Evolutionary conservation across 139 green algal species (phyloP).

Genomic region (Pleodorina starrii): DNA sequence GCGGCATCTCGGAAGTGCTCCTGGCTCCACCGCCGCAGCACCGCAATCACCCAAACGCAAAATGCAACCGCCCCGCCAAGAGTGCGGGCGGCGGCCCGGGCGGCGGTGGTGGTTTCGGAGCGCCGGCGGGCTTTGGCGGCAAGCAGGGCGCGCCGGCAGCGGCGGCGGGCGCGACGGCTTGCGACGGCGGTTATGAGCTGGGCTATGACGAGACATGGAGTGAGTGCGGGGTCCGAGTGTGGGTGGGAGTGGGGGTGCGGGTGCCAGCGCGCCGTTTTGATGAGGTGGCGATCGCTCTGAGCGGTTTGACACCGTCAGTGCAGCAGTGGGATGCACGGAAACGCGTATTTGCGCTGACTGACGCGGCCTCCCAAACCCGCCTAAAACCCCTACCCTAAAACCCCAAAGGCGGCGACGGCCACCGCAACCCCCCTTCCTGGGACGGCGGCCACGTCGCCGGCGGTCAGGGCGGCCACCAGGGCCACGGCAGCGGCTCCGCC

Average conservation of each 20-base stretch:
- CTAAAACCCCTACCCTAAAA: neutral
- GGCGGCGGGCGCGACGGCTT: too few species aligned
- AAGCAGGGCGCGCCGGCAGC: neutral
- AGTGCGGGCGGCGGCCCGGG: neutral
- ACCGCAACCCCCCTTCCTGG: neutral
- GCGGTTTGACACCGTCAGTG: neutral
- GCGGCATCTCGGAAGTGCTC: too few species aligned
- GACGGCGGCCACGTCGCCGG: neutral
- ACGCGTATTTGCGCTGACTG: neutral
- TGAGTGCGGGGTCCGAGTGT: neutral
- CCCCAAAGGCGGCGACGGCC: neutral
- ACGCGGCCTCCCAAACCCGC: neutral
- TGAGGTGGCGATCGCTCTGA: neutral
- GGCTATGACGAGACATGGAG: neutral
- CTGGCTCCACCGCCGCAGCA: neutral
- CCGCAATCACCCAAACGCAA: neutral
- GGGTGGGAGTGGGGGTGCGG: neutral
- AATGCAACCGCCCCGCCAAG: neutral
- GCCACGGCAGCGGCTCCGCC: neutral
- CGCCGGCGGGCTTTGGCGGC: neutral
- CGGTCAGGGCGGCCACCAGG: neutral
- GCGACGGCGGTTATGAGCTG: too few species aligned
- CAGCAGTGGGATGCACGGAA: neutral
- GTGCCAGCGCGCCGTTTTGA: neutral
- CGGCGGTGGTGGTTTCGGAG: neutral